Conservation (phyloP, 208 protist genomes). For the Tritrichomonas musculus region DNA sequence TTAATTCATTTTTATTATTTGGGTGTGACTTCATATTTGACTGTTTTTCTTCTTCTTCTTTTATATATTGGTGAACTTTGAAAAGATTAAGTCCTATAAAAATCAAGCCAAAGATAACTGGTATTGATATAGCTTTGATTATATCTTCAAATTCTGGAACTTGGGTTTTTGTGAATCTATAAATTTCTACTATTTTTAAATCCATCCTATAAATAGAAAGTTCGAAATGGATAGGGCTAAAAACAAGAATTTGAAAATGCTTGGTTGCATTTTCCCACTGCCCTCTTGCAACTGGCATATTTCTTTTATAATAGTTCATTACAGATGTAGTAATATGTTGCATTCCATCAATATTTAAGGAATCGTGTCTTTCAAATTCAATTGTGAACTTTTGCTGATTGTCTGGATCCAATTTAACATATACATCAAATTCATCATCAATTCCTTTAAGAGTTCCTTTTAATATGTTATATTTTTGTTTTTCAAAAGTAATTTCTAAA, state of each 20-base stretch:
- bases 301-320: constrained; percentile 1
- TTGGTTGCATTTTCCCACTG: background rate
- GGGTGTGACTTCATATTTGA: too few relatives aligned
- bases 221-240: background rate
- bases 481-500: background rate
- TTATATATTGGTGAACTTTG: background rate
- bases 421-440: background rate
- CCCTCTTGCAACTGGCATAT: background rate
- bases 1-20: too few relatives aligned
- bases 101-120: background rate
- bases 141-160: background rate
- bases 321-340: background rate
- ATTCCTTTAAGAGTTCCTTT: background rate
- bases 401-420: background rate
- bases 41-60: background rate
- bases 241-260: background rate
- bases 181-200: background rate
- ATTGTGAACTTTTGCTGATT: background rate
- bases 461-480: background rate
- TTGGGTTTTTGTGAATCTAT: background rate
- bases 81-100: background rate
- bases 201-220: background rate
- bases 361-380: background rate
- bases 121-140: background rate
- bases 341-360: too few relatives aligned